Conservation (phyloP, 139 green algal genomes). For the Marvania coccoides region DNA sequence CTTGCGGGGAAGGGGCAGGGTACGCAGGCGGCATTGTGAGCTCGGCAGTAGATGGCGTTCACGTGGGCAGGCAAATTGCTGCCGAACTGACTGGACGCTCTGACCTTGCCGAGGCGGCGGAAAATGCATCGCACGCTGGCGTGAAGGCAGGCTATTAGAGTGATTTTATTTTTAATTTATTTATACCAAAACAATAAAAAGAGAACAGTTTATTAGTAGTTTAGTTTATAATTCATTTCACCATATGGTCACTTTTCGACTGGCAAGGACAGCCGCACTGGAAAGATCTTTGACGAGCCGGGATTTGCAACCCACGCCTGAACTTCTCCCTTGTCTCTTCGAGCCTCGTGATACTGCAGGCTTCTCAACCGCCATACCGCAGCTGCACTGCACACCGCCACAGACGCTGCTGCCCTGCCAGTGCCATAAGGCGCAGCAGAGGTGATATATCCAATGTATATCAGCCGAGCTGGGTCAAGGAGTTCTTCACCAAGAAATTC, state of each 20-base stretch:
- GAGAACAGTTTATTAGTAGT: no score
- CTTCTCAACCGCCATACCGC: conserved; percentile 1
- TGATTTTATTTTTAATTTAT: neutral
- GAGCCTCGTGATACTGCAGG: conserved; percentile 6
- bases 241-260: no score
- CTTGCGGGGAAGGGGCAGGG: conserved; percentile 71
- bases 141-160: conserved; percentile 4
- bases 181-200: neutral
- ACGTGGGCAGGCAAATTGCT: conserved; percentile 27
- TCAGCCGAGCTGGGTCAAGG: neutral
- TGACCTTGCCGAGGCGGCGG: neutral
- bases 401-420: neutral
- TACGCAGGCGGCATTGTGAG: conserved; percentile 83
- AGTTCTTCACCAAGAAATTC: neutral
- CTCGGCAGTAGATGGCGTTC: conserved; percentile 70
- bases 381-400: neutral
- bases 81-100: conserved; percentile 7
- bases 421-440: conserved; percentile 14
- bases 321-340: neutral
- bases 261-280: conserved; percentile 4
- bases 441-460: conserved; percentile 13
- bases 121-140: no score
- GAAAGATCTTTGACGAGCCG: neutral
- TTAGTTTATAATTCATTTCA: no score
- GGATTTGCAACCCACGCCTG: conserved; percentile 5